These are phyloP conservation scores for Fusarium compactum DNA, from an alignment of 2,329 filamentous ascomycete species.

Conservation along the genomic window DNA sequence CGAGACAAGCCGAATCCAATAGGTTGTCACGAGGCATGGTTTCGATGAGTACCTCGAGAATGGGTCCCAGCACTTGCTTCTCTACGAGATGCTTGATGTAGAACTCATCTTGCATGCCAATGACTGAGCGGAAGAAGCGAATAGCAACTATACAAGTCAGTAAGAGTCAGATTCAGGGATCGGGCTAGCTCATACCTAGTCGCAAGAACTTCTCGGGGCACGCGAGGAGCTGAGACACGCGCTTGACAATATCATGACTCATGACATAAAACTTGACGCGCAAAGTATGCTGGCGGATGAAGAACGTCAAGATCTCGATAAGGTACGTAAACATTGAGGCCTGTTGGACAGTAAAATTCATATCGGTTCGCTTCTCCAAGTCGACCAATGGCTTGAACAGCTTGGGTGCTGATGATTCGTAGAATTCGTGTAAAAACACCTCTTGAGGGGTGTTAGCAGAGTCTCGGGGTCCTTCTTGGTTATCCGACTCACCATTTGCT, in stretches of 20 bases:
- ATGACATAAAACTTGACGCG: conserved; percentile 91
- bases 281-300: conserved; percentile 88
- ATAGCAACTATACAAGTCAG: conserved; percentile 75
- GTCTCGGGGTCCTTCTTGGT: conserved; percentile 68
- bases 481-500: conserved; percentile 75
- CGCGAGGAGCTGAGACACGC: conserved; percentile 83
- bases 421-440: conserved; percentile 87
- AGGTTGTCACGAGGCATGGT: conserved; percentile 94
- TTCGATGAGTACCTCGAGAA: conserved; percentile 84
- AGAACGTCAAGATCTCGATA: conserved; percentile 93
- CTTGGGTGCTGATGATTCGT: conserved; percentile 85
- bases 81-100: conserved; percentile 88
- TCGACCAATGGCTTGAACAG: conserved; percentile 89
- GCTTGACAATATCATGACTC: conserved; percentile 79
- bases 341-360: conserved; percentile 82
- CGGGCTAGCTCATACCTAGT: conserved; percentile 70
- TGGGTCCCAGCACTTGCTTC: conserved; percentile 83
- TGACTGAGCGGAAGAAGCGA: conserved; percentile 91
- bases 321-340: conserved; percentile 92
- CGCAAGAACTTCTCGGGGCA: conserved; percentile 93
- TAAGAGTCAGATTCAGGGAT: conserved; percentile 20
- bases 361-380: conserved; percentile 75
- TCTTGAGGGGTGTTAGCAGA: conserved; percentile 80
- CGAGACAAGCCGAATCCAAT: conserved; percentile 91
- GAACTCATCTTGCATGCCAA: conserved; percentile 89